Evolutionary conservation across 139 green algal species (phyloP), one percentile per base, ranked within the genome.

Genomic region (Picochlorum costavermella): DNA sequence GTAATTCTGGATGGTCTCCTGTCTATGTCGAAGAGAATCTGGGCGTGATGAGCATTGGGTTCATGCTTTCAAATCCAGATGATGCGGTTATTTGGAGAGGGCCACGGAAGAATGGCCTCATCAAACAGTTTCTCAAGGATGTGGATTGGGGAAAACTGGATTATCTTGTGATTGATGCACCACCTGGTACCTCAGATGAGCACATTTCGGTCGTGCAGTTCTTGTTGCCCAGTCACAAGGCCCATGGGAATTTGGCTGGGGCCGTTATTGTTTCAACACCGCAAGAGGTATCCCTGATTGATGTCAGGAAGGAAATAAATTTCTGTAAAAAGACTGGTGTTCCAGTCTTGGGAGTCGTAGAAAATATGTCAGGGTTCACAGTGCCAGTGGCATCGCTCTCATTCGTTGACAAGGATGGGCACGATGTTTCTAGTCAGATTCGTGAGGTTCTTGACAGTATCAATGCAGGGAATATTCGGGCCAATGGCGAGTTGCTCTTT

Each of bases 11-110:
- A 37, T 96, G 88, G 90, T 88, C 79, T 9, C 88, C 88, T 2
- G 90, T 97, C 37, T 96, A 96, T 56, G 82, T 96, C 23, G 49
- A 73, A 66, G 93, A 97, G 43, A 93, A 94, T 78, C 81, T 99
- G 56, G 88, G 80, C 0, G 91, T 99, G 58, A 98, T 99, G 94
- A 96, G 86, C 53, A 98, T 98, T 57, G 92, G 90, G 16, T 98
- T 98, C 72, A 87, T 99, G 86, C 84, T 99, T 53, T 84, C 87
- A 4, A 85, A 96, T 76, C 79, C 83, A 13, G 90, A 98, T 61
- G 92, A 98, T 31, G 87, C 94, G 1, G 91, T 99, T 46, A 91
- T 99, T 33, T 99, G 94, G 94, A 73, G 94, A 1, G 94, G 94
- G 0, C 94, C 94, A 2, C 76, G 86, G 48, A 97, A 97, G 80